phyloP scores from a whole-genome alignment of 1,284 basidiomycete genomes.

The Volvariella surrecta region DNA sequence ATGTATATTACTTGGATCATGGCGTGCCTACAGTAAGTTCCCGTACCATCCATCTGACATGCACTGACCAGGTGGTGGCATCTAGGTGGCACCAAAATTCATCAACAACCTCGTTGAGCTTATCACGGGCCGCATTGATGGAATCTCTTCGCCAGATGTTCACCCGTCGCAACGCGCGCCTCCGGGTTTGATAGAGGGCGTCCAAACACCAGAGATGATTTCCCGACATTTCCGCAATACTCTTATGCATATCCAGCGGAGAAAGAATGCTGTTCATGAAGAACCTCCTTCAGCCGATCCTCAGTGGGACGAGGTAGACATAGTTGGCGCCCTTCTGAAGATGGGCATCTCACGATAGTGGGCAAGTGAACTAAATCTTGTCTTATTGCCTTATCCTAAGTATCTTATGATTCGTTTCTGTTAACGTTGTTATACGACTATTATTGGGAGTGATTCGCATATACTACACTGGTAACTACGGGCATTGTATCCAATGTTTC shows the following conservation, averaged over 20 bases:
- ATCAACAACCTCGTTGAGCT: conserved; percentile 91
- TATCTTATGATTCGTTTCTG: no score
- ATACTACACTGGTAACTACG: no score
- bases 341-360: conserved; percentile 60
- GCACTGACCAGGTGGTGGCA: conserved; percentile 6
- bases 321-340: conserved; percentile 80
- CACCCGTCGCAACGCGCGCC: conserved; percentile 76
- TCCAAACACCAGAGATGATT: conserved; percentile 89
- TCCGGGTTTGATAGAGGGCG: conserved; percentile 81
- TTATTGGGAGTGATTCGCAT: no score
- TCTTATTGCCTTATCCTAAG: no score
- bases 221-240: conserved; percentile 89
- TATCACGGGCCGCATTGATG: conserved; percentile 86
- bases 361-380: no score
- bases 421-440: no score
- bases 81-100: conserved; percentile 84
- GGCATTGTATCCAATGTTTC: no score
- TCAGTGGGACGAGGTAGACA: conserved; percentile 79
- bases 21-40: conserved; percentile 76
- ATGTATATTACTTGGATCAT: conserved; percentile 90
- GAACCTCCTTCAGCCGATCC: conserved; percentile 36
- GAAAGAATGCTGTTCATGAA: conserved; percentile 52
- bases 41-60: conserved; percentile 3
- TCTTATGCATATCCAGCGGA: conserved; percentile 70
- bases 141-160: conserved; percentile 74